Evolutionary conservation across 176 grass and related monocot species (phyloP).

Genomic region (Pontederia crassipes): DNA sequence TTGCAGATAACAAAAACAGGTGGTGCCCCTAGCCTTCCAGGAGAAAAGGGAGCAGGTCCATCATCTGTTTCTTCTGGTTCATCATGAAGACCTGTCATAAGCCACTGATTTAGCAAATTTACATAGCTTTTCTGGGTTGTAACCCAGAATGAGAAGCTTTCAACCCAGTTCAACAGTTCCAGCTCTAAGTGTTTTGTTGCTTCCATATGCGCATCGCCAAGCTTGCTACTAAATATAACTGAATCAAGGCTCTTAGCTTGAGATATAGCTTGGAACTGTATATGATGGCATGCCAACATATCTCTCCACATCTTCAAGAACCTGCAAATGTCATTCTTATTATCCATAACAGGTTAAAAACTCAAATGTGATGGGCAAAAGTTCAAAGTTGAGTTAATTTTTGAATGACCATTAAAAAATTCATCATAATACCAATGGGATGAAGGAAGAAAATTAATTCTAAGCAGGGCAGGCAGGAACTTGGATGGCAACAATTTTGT

Average conservation of each 20-base stretch:
- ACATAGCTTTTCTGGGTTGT: constrained; percentile 57
- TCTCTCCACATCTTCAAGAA: constrained; percentile 67
- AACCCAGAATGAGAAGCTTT: constrained; percentile 68
- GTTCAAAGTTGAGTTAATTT: too few relatives aligned
- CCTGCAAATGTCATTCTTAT: constrained; percentile 33
- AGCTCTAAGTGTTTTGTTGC: constrained; percentile 54
- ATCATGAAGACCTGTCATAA: constrained; percentile 56
- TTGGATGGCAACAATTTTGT: too few relatives aligned
- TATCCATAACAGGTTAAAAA: background rate
- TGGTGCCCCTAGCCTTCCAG: constrained; percentile 74
- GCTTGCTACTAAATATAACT: constrained; percentile 38
- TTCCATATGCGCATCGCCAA: constrained; percentile 55
- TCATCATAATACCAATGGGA: too few relatives aligned
- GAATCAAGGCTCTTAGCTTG: constrained; percentile 76
- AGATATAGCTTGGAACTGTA: constrained; percentile 78
- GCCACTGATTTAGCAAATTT: constrained; percentile 55
- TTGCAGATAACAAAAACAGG: constrained; percentile 83
- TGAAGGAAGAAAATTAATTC: too few relatives aligned
- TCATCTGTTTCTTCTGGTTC: constrained; percentile 82
- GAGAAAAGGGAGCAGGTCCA: constrained; percentile 75
- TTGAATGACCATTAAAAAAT: too few relatives aligned
- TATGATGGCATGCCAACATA: constrained; percentile 86
- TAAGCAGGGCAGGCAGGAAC: too few relatives aligned
- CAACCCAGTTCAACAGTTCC: constrained; percentile 60
- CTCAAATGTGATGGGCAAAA: background rate